phyloP scores from a whole-genome alignment of 805 yeast species.

The Lipomyces sp. region DNA sequence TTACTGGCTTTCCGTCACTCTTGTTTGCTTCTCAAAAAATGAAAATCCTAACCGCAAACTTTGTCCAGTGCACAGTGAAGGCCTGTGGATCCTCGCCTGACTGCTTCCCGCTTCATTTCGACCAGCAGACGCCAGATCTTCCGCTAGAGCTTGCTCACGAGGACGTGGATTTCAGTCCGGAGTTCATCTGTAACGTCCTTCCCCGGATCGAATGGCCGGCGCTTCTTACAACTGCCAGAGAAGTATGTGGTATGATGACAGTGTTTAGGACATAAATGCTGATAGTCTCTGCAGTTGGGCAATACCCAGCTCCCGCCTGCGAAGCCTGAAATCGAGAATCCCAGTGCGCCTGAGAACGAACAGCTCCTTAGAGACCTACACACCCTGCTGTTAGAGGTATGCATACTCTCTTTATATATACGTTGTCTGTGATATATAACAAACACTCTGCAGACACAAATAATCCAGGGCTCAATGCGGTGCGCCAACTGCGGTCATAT shows the following conservation, averaged over 20 bases:
- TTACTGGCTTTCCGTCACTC: not conserved
- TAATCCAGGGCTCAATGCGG: slow-evolving; percentile 84
- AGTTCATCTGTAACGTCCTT: slow-evolving; percentile 73
- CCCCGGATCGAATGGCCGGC: slow-evolving; percentile 91
- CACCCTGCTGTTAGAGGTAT: slow-evolving; percentile 66
- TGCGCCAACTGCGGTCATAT: slow-evolving; percentile 86
- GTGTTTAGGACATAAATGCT: not conserved
- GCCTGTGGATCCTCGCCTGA: slow-evolving; percentile 73
- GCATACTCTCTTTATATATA: slow-evolving; percentile 8
- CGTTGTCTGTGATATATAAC: not conserved
- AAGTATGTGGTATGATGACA: slow-evolving; percentile 50
- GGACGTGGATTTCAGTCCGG: slow-evolving; percentile 80
- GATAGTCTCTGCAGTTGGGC: slow-evolving; percentile 23
- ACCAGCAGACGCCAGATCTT: slow-evolving; percentile 44
- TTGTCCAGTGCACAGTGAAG: slow-evolving; percentile 90
- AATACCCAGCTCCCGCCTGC: slow-evolving; percentile 41
- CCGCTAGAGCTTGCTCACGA: slow-evolving; percentile 71
- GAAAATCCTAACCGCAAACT: slow-evolving; percentile 96
- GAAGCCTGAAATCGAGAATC: slow-evolving; percentile 53
- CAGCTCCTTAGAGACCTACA: slow-evolving; percentile 78
- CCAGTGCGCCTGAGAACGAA: slow-evolving; percentile 51
- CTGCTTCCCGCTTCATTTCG: slow-evolving; percentile 80
- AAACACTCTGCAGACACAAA: slow-evolving; percentile 59
- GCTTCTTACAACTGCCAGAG: slow-evolving; percentile 72
- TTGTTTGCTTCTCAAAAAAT: slow-evolving; percentile 47